Conservation (phyloP, 208 protist species). For the Phytomonas francai region DNA sequence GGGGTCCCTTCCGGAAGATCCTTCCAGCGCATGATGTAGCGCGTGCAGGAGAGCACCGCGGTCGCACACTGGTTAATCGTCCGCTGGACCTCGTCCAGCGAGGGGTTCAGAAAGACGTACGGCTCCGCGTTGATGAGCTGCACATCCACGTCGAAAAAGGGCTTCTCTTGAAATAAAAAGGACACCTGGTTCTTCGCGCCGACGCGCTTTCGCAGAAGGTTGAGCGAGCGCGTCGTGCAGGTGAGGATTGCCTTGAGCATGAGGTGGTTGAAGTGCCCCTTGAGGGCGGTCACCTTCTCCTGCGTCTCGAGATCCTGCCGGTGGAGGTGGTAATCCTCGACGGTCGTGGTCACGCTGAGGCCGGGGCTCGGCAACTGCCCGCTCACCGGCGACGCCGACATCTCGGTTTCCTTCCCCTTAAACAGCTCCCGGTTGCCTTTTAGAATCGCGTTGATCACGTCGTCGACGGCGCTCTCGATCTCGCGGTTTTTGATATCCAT, state of each 20-base stretch:
- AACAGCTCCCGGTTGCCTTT: slow-evolving; percentile 13
- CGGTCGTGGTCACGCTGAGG: slow-evolving; percentile 43
- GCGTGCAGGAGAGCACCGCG: slow-evolving; percentile 87
- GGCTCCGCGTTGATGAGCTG: slow-evolving; percentile 90
- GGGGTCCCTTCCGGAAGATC: slow-evolving; percentile 16
- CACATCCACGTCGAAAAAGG: slow-evolving; percentile 94
- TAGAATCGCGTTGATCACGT: slow-evolving; percentile 77
- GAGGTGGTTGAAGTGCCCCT: slow-evolving; percentile 85
- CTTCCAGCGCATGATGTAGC: slow-evolving; percentile 83
- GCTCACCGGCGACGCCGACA: slow-evolving; percentile 90
- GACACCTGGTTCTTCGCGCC: slow-evolving; percentile 86
- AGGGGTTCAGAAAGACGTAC: slow-evolving; percentile 89
- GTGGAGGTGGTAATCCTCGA: slow-evolving; percentile 28
- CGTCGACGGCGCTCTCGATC: slow-evolving; percentile 87
- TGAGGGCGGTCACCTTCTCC: slow-evolving; percentile 77
- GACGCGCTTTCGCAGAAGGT: slow-evolving; percentile 90
- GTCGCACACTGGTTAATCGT: slow-evolving; percentile 92
- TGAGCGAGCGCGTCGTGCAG: slow-evolving; percentile 84
- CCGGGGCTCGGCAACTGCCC: slow-evolving; percentile 29
- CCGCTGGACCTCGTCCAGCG: slow-evolving; percentile 92
- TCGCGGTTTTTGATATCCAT: slow-evolving; percentile 93
- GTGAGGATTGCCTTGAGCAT: slow-evolving; percentile 92
- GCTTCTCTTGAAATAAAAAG: slow-evolving; percentile 89
- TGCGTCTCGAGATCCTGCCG: slow-evolving; percentile 53
- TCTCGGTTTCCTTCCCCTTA: slow-evolving; percentile 29